These are phyloP conservation scores for Microstegium vimineum DNA, from an alignment of 176 grass and related monocot genomes.

Conservation along the genomic window DNA sequence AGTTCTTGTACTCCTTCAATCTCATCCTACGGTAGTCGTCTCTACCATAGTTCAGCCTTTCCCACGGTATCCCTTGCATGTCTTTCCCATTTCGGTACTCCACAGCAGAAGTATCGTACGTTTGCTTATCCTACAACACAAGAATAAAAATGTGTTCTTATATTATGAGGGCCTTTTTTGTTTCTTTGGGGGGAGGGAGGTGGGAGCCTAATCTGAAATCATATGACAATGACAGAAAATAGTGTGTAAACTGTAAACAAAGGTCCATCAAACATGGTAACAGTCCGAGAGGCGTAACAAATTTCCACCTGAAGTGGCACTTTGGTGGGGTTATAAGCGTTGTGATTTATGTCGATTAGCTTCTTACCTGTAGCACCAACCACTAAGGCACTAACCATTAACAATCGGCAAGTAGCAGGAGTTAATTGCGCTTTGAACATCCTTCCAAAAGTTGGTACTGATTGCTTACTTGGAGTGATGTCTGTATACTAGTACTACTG, in stretches of 20 bases:
- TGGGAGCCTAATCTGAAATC: not conserved
- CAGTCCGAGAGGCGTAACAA: not conserved
- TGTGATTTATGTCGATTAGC: not conserved
- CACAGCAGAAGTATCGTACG: conserved; percentile 25
- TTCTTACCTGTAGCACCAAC: not conserved
- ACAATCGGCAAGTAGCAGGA: not conserved
- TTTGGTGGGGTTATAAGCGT: not conserved
- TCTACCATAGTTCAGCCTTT: conserved; percentile 43
- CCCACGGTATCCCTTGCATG: conserved; percentile 69
- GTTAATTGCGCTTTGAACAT: not conserved
- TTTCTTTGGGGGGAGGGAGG: not conserved
- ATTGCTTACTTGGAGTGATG: not conserved
- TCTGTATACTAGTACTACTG: not conserved
- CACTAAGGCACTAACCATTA: not conserved
- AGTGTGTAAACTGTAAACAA: not conserved
- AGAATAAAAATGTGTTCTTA: not conserved
- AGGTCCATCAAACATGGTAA: not conserved
- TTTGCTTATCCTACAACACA: conserved; percentile 8
- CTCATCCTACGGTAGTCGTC: conserved; percentile 53
- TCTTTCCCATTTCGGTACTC: conserved; percentile 44
- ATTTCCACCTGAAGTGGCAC: not conserved
- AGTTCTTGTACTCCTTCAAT: conserved; percentile 52
- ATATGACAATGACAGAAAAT: not conserved
- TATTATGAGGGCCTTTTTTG: not conserved
- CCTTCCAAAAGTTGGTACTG: not conserved